These are phyloP conservation scores for Fusarium buxicola DNA, from an alignment of 2,329 filamentous ascomycete genomes.

Conservation along the genomic window DNA sequence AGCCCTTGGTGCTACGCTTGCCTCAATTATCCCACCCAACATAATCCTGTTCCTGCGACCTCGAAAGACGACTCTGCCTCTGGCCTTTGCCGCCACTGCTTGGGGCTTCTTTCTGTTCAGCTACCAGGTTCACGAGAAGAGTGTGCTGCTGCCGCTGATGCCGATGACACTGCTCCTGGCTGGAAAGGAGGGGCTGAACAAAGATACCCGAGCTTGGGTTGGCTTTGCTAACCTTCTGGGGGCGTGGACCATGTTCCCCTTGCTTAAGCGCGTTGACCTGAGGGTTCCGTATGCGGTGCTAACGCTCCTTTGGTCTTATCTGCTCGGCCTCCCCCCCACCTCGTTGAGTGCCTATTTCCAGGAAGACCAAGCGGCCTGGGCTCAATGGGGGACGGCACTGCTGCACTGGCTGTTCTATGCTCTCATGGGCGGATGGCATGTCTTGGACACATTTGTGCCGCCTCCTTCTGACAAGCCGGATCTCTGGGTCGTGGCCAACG, in stretches of 20 bases:
- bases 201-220: slow-evolving; percentile 86
- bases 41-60: slow-evolving; percentile 83
- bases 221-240: slow-evolving; percentile 95
- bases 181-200: slow-evolving; percentile 79
- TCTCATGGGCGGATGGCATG: slow-evolving; percentile 84
- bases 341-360: slow-evolving; percentile 76
- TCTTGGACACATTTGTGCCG: slow-evolving; percentile 73
- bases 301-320: slow-evolving; percentile 88
- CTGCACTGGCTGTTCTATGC: slow-evolving; percentile 82
- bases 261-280: slow-evolving; percentile 87
- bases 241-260: slow-evolving; percentile 92
- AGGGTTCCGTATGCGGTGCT: slow-evolving; percentile 86
- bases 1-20: slow-evolving; percentile 79
- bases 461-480: slow-evolving; percentile 86
- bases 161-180: slow-evolving; percentile 92
- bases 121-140: slow-evolving; percentile 99
- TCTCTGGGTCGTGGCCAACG: slow-evolving; percentile 93
- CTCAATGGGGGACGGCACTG: slow-evolving; percentile 69
- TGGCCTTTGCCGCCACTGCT: slow-evolving; percentile 83
- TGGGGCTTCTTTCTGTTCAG: slow-evolving; percentile 99
- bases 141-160: slow-evolving; percentile 88
- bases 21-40: slow-evolving; percentile 83
- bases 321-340: slow-evolving; percentile 86
- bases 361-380: slow-evolving; percentile 51
- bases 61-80: slow-evolving; percentile 79